phyloP scores from a whole-genome alignment of 1,284 basidiomycete genomes.

The Melampsora americana region DNA sequence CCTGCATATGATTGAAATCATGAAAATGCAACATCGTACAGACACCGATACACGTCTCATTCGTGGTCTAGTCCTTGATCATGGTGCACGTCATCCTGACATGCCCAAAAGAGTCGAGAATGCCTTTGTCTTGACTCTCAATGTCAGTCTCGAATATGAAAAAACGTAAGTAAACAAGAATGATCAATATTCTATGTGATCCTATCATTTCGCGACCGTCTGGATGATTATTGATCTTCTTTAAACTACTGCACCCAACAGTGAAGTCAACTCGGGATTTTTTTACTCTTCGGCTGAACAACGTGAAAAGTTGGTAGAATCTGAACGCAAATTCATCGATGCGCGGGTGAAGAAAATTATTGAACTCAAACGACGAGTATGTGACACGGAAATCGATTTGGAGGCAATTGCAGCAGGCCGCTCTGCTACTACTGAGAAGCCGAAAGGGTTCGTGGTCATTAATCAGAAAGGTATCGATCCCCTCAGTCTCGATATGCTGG shows the following conservation, averaged over 20 bases:
- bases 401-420: constrained; percentile 59
- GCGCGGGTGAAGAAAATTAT: constrained; percentile 94
- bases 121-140: constrained; percentile 89
- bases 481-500: constrained; percentile 89
- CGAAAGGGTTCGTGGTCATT: constrained; percentile 88
- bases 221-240: background rate
- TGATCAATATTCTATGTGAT: background rate
- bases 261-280: constrained; percentile 98
- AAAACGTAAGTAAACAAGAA: constrained; percentile 95
- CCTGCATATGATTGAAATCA: constrained; percentile 98
- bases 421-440: constrained; percentile 55
- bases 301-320: constrained; percentile 97
- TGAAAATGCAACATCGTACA: constrained; percentile 99
- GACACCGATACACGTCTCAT: constrained; percentile 97
- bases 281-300: constrained; percentile 99
- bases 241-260: constrained; percentile 52
- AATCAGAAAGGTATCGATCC: constrained; percentile 99
- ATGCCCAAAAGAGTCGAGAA: constrained; percentile 99
- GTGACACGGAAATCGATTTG: constrained; percentile 79
- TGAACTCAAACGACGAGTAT: constrained; percentile 92
- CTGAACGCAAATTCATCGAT: constrained; percentile 90
- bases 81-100: constrained; percentile 95
- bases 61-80: constrained; percentile 84
- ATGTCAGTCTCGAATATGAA: constrained; percentile 98
- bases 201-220: no score